Base-by-base conservation (phyloP, 2,329 filamentous ascomycete species). In the Chlorencoelia australis region DNA sequence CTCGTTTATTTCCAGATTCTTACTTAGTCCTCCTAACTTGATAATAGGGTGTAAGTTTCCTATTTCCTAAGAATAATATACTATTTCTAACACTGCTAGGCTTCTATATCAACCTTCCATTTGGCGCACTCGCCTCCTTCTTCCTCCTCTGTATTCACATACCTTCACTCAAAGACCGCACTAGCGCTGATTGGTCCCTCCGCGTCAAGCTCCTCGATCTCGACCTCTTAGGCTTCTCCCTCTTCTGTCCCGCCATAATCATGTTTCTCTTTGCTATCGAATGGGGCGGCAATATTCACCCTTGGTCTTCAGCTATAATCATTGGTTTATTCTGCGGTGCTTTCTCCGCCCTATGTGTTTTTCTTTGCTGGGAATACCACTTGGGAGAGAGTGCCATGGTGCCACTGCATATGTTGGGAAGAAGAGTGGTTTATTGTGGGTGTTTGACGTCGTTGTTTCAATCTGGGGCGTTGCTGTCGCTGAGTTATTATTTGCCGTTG, bases 61-160 rank as follows among this genome's bases (percentile, higher is more conserved):
- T 18, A 22, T 29, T 13, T 17, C 4, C 15, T 4, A 10, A 16
- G 11, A 17, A 25, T 36, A n/a, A 32, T 19, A 34, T 17, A 27
- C 30, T 11, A 10, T 31, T 18, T n/a, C 11, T 29, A 16, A 13
- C 3, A 16, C 13, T 7, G 11, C 3, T 18, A 53, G 50, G 64
- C 43, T 55, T 66, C 4, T 60, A 54, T 45, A 62, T 64, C 49
- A 64, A 60, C 37, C 51, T 67, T 2, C 64, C 64, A 0, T 49
- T 63, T 18, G 62, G 63, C 4, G 59, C 30, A 13, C 37, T 54
- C 3, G 53, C 54, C 4, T 47, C 52, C 22, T 17, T 50, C 3
- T 41, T 57, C 19, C 24, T 62, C 9, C 43, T 64, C 42, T 53
- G 58, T 40, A 56, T 67, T 45, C 45, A 24, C 1, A 13, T 31